Base-by-base conservation (phyloP, 2,329 filamentous ascomycete species). In the Diaporthe vaccinii region DNA sequence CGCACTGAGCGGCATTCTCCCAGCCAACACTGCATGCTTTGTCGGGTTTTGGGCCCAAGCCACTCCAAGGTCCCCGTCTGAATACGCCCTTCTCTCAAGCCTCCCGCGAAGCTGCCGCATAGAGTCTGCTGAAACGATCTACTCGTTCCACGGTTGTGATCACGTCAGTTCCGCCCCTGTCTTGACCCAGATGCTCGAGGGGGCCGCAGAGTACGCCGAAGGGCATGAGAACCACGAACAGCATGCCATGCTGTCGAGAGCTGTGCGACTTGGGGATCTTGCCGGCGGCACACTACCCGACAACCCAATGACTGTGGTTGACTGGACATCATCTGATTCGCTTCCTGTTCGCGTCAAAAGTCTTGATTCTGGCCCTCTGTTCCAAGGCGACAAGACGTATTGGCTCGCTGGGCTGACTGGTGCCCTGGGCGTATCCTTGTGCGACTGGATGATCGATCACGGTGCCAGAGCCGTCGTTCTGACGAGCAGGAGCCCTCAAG, bases 391-490 rank as follows among this genome's bases (percentile, higher is more conserved):
- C 58, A 79, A 79, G 71, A 83, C 84, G 0, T 84, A 85, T 74
- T 75, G 80, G n/a, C 77, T 85, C 1, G 77, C 82, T 22, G 83
- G 83, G 0, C 73, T 84, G 9, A 80, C 81, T 2, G 81, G 84
- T 0, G 77, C 78, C 0, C 59, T 86, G 0, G 86, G 85, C 2
- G 80, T 80, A 6, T 84, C 85, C 0, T 78, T 87, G 0, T 83
- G 80, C 53, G 68, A 81, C 53, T 87, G 82, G 84, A 86, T 86
- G 85, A 79, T 83, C 2, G 62, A 53, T 0, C 79, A 80, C 12
- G 86, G 86, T 0, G 86, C 85, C 0, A 76, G 80, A 20, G 76
- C 83, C 39, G 53, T 87, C 0, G 83, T 82, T 0, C 36, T 89
- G 2, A 82, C 84, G 0, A 87, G 85, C 65, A 83, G 87, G 0